A percentile compares a stretch with the other conserved stretches of the same genome.
These are phyloP conservation scores for Coffea canephora DNA, from an alignment of 257 asterid species.

Conservation along the genomic window DNA sequence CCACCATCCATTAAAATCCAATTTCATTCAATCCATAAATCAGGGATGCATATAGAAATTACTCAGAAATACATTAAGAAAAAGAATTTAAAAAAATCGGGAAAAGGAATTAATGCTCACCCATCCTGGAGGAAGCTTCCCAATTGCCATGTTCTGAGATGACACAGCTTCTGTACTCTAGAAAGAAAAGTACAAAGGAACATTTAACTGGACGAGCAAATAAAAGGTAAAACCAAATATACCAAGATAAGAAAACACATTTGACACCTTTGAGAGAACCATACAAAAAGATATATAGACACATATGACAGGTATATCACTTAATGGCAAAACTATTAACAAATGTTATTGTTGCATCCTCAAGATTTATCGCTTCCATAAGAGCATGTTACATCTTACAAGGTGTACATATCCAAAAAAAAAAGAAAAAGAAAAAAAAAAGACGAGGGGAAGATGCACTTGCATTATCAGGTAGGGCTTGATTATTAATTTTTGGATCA, in stretches of 20 bases:
- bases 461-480: constrained; percentile 39
- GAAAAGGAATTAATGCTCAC: constrained; percentile 49
- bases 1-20: background rate
- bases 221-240: background rate
- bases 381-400: background rate
- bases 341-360: background rate
- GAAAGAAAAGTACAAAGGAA: constrained; percentile 25
- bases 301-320: background rate
- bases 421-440: constrained; percentile 8
- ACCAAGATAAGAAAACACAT: background rate
- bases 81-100: background rate
- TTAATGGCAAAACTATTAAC: background rate
- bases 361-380: background rate
- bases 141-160: constrained; percentile 40
- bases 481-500: constrained; percentile 30
- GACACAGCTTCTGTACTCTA: constrained; percentile 54
- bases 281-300: background rate
- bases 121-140: constrained; percentile 83
- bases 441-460: constrained; percentile 25
- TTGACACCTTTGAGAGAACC: background rate
- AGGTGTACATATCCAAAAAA: background rate
- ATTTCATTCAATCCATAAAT: background rate
- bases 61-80: background rate
- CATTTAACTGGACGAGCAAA: constrained; percentile 1
- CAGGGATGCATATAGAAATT: background rate